A percentile compares a stretch with the other conserved stretches of the same genome.
Evolutionary conservation across 495 filamentous ascomycete species (phyloP).

Genomic region (Letharia lupina): DNA sequence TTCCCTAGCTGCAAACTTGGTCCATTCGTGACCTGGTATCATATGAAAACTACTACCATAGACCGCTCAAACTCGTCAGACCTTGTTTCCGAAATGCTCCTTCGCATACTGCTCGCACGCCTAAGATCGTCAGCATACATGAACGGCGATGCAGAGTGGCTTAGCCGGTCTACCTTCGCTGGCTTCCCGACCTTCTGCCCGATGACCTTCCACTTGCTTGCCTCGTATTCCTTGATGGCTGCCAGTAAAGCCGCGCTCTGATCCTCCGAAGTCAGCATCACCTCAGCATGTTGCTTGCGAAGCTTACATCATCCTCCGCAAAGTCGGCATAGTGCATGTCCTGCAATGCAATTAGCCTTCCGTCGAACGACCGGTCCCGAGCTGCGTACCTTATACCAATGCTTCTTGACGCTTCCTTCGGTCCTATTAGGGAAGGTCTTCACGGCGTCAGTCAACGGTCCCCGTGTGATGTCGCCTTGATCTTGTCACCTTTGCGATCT

Average conservation of each 20-base stretch:
- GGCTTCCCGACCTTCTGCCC: constrained; percentile 95
- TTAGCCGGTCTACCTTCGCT: constrained; percentile 61
- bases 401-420: constrained; percentile 97
- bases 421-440: constrained; percentile 88
- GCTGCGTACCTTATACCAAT: constrained; percentile 88
- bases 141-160: background rate
- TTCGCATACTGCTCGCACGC: constrained; percentile 98
- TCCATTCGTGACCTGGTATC: constrained; percentile 14
- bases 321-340: constrained; percentile 99
- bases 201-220: constrained; percentile 96
- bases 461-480: background rate
- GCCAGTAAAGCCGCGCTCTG: constrained; percentile 78
- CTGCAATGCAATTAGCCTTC: constrained; percentile 33
- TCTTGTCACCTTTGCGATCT: constrained; percentile 79
- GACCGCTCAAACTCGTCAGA: constrained; percentile 11
- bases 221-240: constrained; percentile 97
- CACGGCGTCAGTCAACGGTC: constrained; percentile 24
- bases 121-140: constrained; percentile 36
- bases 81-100: constrained; percentile 59
- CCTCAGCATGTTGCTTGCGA: background rate
- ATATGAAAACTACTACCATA: constrained; percentile 6
- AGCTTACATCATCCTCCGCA: constrained; percentile 86
- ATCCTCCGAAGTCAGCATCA: constrained; percentile 29
- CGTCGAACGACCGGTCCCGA: constrained; percentile 4
- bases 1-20: constrained; percentile 12